Evolutionary conservation across 768 basidiomycete species (phyloP), one percentile per base, ranked within the genome.

Genomic region (Trametes cingulata): DNA sequence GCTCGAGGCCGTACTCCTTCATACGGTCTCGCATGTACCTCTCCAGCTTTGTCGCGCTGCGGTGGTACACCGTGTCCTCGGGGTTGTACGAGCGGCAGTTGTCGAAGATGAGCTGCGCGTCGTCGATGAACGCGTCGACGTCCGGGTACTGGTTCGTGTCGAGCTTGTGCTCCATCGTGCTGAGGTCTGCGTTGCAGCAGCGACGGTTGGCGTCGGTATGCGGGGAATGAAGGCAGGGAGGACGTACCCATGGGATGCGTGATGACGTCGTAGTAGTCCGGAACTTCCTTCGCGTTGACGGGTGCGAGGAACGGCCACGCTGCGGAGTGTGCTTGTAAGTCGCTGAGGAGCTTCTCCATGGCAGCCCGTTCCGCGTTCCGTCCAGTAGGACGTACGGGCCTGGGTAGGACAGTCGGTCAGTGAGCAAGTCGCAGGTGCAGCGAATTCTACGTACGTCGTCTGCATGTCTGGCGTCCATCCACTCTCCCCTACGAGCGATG

Each of bases 21-120:
- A 70, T 60, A 50, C 67, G 69, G 2, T 86, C 85, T 58, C 83
- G 84, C 70, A 95, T 76, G 64, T 83, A 86, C 71, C 85, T 89
- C 68, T 95, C 93, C 74, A 98, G 72, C 74, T 85, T 88, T 65
- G 82, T 87, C 8, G 95, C 95, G 65, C 92, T 90, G 75, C 87
- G 91, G 54, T 86, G 84, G 71, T 95, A 97, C 51, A 89, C 81
- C 3, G 86, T 84, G 22, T 78, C 78, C 66, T 93, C 90, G 1
- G 86, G 86, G 71, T 99, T 99, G 75, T 96, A 98, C 52, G 79
- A 72, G 56, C 86, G 80, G 74, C 95, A 97, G 69, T 99, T 99
- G 65, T 92, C 85, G 68, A 93, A 92, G 53, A 98, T 84, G 55
- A 97, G 78, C 63, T 86, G 83, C 15, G 88, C 88, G 71, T 98